phyloP scores from a whole-genome alignment of 257 asterid genomes.

The Primulina huaijiensis region DNA sequence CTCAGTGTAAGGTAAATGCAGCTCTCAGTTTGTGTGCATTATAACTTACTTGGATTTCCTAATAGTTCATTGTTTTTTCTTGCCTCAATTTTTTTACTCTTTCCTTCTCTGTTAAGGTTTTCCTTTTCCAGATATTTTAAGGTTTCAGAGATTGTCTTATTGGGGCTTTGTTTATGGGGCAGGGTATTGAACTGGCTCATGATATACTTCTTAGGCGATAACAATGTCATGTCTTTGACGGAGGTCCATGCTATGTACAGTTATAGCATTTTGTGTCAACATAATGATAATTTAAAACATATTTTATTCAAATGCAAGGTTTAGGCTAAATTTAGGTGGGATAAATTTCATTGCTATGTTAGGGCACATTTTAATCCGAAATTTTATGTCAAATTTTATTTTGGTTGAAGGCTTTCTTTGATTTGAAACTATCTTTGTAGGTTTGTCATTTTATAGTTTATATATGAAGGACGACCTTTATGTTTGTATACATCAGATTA shows the following conservation, averaged over 20 bases:
- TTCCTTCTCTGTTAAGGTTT: not conserved
- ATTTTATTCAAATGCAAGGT: not conserved
- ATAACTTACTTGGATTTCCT: not conserved
- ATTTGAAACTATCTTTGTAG: too few relatives aligned
- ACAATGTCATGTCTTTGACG: not conserved
- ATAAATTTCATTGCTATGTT: too few relatives aligned
- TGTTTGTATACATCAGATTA: too few relatives aligned
- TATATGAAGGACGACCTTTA: too few relatives aligned
- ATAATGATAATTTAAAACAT: not conserved
- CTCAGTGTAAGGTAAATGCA: conserved; percentile 65
- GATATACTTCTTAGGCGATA: conserved; percentile 3
- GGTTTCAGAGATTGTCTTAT: not conserved
- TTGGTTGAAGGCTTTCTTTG: too few relatives aligned
- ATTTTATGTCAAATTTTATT: too few relatives aligned
- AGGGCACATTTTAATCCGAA: too few relatives aligned
- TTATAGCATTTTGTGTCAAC: not conserved
- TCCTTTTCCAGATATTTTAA: not conserved
- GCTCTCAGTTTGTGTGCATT: conserved; percentile 15
- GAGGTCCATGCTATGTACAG: not conserved
- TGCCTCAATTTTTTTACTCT: not conserved
- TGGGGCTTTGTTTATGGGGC: conserved; percentile 9
- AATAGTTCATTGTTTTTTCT: not conserved
- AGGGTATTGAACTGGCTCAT: not conserved
- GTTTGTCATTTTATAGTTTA: too few relatives aligned
- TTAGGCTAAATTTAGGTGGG: too few relatives aligned